Evolutionary conservation across 2,329 filamentous ascomycete species (phyloP).

Genomic region (Xylariaceae sp.): DNA sequence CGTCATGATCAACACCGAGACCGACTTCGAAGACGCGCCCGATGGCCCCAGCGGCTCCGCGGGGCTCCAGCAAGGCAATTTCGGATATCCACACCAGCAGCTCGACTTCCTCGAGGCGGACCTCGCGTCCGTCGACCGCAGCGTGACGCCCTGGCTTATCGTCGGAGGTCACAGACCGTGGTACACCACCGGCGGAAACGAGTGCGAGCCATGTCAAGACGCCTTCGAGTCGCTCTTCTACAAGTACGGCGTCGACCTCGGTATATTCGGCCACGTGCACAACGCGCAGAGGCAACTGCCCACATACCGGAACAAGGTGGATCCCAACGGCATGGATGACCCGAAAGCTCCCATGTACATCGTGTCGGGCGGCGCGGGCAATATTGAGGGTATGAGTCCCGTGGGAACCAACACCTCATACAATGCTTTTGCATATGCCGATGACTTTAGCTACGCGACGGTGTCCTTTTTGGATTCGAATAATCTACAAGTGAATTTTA

Average conservation of each 20-base stretch:
- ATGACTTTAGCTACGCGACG: conserved; percentile 49
- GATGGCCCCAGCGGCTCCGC: conserved; percentile 38
- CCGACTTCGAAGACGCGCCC: conserved; percentile 48
- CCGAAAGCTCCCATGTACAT: conserved; percentile 48
- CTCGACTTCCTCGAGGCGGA: conserved; percentile 51
- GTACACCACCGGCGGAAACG: conserved; percentile 37
- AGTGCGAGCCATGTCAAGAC: conserved; percentile 42
- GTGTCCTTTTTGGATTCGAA: conserved; percentile 42
- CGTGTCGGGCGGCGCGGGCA: conserved; percentile 51
- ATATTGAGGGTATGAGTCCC: conserved; percentile 46
- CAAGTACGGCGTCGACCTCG: conserved; percentile 53
- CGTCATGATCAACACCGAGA: conserved; percentile 53
- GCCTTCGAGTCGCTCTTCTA: conserved; percentile 53
- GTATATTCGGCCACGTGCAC: conserved; percentile 54
- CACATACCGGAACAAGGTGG: conserved; percentile 30
- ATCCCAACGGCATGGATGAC: conserved; percentile 34
- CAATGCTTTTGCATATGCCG: conserved; percentile 45
- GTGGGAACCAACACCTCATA: conserved; percentile 38
- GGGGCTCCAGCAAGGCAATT: conserved; percentile 42
- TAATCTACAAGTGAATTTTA: conserved; percentile 46
- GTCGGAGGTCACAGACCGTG: conserved; percentile 42
- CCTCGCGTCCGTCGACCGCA: conserved; percentile 51
- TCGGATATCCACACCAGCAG: conserved; percentile 45
- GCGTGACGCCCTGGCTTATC: conserved; percentile 49
- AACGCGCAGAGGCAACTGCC: conserved; percentile 51